These are phyloP conservation scores for Coemansia sp. DNA, from an alignment of 192 early-diverging fungal species.

Conservation along the genomic window DNA sequence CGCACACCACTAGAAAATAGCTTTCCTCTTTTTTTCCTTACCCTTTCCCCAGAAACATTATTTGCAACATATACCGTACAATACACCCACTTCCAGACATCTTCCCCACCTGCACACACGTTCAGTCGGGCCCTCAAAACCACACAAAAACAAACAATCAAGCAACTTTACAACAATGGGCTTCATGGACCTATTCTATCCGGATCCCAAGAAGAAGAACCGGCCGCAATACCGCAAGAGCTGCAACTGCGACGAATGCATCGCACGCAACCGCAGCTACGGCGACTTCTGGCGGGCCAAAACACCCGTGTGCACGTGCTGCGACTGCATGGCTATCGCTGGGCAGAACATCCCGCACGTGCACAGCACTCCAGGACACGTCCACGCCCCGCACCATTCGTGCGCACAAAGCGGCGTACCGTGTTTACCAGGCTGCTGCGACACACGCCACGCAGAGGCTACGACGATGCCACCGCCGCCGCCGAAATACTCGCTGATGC, in stretches of 20 bases:
- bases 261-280: slow-evolving; percentile 19
- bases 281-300: slow-evolving; percentile 40
- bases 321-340: slow-evolving; percentile 48
- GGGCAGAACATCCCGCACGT: slow-evolving; percentile 36
- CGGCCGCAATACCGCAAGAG: slow-evolving; percentile 36
- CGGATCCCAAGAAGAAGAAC: slow-evolving; percentile 26
- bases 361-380: slow-evolving; percentile 34
- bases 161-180: slow-evolving; percentile 34
- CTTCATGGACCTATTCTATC: slow-evolving; percentile 34
- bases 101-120: background rate
- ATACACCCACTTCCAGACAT: background rate
- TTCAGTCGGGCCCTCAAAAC: background rate
- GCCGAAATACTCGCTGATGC: slow-evolving; percentile 49
- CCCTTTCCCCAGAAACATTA: background rate
- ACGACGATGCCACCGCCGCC: slow-evolving; percentile 12
- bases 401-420: slow-evolving; percentile 30
- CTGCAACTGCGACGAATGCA: slow-evolving; percentile 41
- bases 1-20: no score
- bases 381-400: slow-evolving; percentile 29
- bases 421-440: background rate
- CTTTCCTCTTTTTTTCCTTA: background rate
- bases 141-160: background rate
- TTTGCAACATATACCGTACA: background rate
- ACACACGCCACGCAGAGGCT: background rate
- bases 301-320: slow-evolving; percentile 44